phyloP scores from a whole-genome alignment of 495 filamentous ascomycete genomes.

The Rhizodiscina lignyota region DNA sequence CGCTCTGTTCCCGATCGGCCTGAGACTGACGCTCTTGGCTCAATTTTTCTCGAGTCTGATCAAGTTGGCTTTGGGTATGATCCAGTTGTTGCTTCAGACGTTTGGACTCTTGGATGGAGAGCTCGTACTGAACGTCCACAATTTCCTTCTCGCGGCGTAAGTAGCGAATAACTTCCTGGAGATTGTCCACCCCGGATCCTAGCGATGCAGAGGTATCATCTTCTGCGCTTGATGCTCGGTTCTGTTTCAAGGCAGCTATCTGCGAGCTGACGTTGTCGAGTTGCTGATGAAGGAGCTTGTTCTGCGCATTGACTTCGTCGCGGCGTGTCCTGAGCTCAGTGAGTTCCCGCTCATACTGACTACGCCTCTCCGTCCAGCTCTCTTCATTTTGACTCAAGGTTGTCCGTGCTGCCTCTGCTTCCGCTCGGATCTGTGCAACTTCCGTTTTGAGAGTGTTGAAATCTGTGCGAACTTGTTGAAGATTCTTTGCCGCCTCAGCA shows the following conservation, averaged over 20 bases:
- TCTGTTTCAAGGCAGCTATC: constrained; percentile 59
- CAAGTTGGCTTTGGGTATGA: constrained; percentile 68
- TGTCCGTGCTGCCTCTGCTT: constrained; percentile 65
- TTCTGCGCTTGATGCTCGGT: constrained; percentile 37
- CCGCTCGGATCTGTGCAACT: constrained; percentile 48
- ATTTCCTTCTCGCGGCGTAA: constrained; percentile 96
- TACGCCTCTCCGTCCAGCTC: constrained; percentile 69
- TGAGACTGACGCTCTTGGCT: constrained; percentile 72
- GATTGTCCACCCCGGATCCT: constrained; percentile 42
- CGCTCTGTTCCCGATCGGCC: constrained; percentile 49
- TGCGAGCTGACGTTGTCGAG: constrained; percentile 67
- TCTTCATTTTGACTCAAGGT: constrained; percentile 65
- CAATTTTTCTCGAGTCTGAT: constrained; percentile 71
- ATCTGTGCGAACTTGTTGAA: constrained; percentile 63
- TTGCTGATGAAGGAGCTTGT: constrained; percentile 74
- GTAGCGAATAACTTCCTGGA: constrained; percentile 79
- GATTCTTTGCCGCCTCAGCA: constrained; percentile 69
- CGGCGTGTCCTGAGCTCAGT: constrained; percentile 57
- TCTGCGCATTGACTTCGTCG: constrained; percentile 70
- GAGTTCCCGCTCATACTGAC: constrained; percentile 70
- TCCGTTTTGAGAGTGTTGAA: constrained; percentile 67
- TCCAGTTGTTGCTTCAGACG: constrained; percentile 79
- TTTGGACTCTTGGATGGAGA: constrained; percentile 71
- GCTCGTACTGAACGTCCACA: constrained; percentile 82
- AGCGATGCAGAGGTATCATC: constrained; percentile 24